A percentile compares a stretch with the other conserved stretches of the same genome.
Conservation (phyloP, 106 monocot species). For the Dioscorea zingiberensis region DNA sequence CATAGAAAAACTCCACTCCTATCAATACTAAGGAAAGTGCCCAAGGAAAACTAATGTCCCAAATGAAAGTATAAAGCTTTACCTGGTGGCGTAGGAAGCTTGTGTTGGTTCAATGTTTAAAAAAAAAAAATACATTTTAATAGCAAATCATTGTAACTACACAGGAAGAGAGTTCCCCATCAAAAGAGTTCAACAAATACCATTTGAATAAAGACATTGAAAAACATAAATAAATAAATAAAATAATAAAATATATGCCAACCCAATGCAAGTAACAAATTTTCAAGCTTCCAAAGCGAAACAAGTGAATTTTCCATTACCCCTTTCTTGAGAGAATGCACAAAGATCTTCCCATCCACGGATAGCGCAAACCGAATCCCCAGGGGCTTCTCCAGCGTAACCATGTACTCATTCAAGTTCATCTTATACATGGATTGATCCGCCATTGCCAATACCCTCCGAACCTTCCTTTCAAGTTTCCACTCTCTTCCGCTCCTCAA, state of each 20-base stretch:
- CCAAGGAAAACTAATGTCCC: too few relatives aligned
- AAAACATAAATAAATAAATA: too few relatives aligned
- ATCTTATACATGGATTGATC: slow-evolving; percentile 33
- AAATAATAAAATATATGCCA: neutral
- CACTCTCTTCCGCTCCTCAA: neutral
- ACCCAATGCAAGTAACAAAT: neutral
- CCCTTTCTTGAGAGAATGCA: slow-evolving; percentile 78
- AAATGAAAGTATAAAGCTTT: too few relatives aligned
- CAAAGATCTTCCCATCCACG: slow-evolving; percentile 66
- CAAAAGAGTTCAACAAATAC: too few relatives aligned
- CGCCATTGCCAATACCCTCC: slow-evolving; percentile 20
- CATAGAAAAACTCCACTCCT: too few relatives aligned
- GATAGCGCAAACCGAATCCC: slow-evolving; percentile 90
- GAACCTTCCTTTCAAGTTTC: neutral
- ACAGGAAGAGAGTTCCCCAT: too few relatives aligned
- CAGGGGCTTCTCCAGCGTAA: slow-evolving; percentile 71
- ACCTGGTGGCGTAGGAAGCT: too few relatives aligned
- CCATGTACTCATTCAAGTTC: slow-evolving; percentile 94
- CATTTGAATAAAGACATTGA: too few relatives aligned
- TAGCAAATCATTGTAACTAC: neutral
- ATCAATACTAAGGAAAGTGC: too few relatives aligned
- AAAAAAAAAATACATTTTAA: neutral
- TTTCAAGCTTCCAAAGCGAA: neutral
- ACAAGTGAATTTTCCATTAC: slow-evolving; percentile 12
- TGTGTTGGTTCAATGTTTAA: too few relatives aligned